A percentile compares a stretch with the other conserved stretches of the same genome.
phyloP scores from a whole-genome alignment of 352 stramenopile species.

The Globisporangium iwayamae region DNA sequence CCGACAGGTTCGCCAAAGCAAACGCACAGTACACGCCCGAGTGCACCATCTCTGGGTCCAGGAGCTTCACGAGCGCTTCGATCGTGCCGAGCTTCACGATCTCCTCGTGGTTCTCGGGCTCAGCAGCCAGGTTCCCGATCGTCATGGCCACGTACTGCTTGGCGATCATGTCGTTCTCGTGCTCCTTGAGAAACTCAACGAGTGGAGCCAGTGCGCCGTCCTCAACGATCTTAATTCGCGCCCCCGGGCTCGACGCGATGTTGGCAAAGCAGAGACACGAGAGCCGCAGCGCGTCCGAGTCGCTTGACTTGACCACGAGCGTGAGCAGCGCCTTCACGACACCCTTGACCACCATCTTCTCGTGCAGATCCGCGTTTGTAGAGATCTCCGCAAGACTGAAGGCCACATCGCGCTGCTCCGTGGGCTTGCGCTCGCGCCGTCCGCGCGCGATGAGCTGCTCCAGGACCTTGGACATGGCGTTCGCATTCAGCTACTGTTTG shows the following conservation, averaged over 20 bases:
- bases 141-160: constrained; percentile 95
- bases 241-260: constrained; percentile 82
- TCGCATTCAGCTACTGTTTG: constrained; percentile 1
- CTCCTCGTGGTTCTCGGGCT: constrained; percentile 93
- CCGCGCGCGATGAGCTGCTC: constrained; percentile 96
- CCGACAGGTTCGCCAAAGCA: constrained; percentile 92
- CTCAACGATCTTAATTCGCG: constrained; percentile 92
- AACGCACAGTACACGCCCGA: constrained; percentile 91
- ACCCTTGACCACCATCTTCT: constrained; percentile 94
- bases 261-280: constrained; percentile 95
- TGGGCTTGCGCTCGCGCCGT: constrained; percentile 90
- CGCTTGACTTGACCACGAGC: constrained; percentile 89
- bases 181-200: constrained; percentile 88
- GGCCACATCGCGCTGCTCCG: constrained; percentile 94
- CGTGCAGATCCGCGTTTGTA: constrained; percentile 90
- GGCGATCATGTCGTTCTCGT: constrained; percentile 87
- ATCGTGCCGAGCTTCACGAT: constrained; percentile 91
- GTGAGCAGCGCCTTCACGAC: constrained; percentile 90
- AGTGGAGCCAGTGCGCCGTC: constrained; percentile 88
- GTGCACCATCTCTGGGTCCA: constrained; percentile 88
- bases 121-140: constrained; percentile 94
- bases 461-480: constrained; percentile 89
- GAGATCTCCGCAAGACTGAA: constrained; percentile 96
- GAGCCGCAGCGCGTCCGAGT: constrained; percentile 93
- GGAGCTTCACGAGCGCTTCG: constrained; percentile 86